phyloP scores from a whole-genome alignment of 257 asterid genomes.

The Misopates orontium region DNA sequence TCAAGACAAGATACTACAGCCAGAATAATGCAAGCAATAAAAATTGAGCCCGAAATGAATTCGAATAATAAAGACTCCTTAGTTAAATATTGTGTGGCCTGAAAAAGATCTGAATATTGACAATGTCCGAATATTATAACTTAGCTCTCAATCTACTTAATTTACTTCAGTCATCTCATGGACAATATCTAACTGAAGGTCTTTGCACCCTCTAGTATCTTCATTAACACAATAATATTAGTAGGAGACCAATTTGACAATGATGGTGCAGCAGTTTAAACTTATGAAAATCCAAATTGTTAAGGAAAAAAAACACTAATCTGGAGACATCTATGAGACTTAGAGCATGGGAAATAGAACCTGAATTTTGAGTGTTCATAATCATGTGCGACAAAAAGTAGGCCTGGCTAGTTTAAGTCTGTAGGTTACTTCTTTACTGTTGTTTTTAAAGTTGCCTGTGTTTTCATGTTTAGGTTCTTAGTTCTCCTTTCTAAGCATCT shows the following conservation, averaged over 20 bases:
- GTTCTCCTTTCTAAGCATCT: not conserved
- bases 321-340: not conserved
- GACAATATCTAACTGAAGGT: too few relatives aligned
- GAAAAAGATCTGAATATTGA: not conserved
- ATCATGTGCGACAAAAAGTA: not conserved
- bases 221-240: not conserved
- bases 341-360: not conserved
- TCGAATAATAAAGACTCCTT: not conserved
- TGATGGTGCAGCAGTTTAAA: not conserved
- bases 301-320: not conserved
- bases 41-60: not conserved
- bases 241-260: not conserved
- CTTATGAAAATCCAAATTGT: not conserved
- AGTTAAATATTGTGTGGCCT: constrained; percentile 3
- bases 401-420: not conserved
- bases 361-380: not conserved
- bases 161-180: not conserved
- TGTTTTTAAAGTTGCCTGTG: not conserved
- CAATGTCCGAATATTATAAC: constrained; percentile 4
- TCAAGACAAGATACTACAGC: not conserved
- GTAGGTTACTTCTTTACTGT: not conserved
- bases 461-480: not conserved
- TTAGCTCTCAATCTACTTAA: not conserved
- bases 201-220: not conserved
- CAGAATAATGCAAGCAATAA: constrained; percentile 4